phyloP scores from a whole-genome alignment of 805 yeast species.

The Yamadazyma phyllophila region DNA sequence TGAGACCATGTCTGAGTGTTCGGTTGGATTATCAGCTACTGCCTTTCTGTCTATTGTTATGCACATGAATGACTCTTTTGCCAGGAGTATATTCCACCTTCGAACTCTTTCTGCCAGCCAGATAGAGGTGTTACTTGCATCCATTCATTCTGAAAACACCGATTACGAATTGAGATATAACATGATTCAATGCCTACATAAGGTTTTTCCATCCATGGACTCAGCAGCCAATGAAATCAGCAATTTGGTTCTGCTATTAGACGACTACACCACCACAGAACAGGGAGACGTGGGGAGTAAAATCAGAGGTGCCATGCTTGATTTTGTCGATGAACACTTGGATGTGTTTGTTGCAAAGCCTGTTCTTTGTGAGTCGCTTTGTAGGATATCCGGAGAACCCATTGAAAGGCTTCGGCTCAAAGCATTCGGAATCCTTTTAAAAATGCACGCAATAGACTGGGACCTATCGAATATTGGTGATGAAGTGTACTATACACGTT shows the following conservation, averaged over 20 bases:
- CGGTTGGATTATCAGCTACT: not conserved
- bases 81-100: constrained; percentile 29
- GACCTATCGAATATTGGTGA: not conserved
- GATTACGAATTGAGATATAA: constrained; percentile 31
- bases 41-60: not conserved
- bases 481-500: constrained; percentile 3
- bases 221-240: not conserved
- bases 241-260: constrained; percentile 41
- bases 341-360: constrained; percentile 1
- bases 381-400: constrained; percentile 60
- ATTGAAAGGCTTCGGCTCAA: constrained; percentile 51
- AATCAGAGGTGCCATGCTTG: constrained; percentile 54
- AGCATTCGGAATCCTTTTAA: constrained; percentile 35
- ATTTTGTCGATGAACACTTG: constrained; percentile 32
- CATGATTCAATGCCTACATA: constrained; percentile 19
- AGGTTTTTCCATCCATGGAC: not conserved
- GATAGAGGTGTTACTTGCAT: constrained; percentile 19
- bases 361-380: not conserved
- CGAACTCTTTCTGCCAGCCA: constrained; percentile 12
- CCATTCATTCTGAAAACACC: constrained; percentile 23
- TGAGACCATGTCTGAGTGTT: not conserved
- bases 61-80: constrained; percentile 26
- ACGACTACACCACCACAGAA: constrained; percentile 74
- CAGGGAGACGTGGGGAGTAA: constrained; percentile 93
- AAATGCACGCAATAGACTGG: not conserved